Conservation (phyloP, 768 basidiomycete genomes). For the Boletus fagicola region DNA sequence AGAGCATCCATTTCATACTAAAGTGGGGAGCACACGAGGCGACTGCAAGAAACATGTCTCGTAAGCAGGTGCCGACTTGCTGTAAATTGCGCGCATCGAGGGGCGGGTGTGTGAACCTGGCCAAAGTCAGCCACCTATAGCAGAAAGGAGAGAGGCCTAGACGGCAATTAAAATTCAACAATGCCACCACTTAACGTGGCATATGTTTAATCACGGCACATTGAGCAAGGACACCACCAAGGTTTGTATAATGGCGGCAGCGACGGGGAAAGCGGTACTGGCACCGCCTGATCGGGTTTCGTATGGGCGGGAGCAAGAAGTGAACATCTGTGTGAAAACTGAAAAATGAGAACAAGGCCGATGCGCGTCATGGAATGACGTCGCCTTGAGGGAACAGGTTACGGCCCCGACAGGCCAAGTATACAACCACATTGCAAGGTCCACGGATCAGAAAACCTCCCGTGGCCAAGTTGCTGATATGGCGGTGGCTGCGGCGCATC, state of each 20-base stretch:
- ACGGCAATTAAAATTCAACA: not conserved
- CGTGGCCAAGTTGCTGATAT: not conserved
- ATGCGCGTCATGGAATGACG: not conserved
- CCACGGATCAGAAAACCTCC: not conserved
- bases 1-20: not conserved
- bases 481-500: not conserved
- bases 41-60: not conserved
- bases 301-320: not conserved
- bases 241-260: not conserved
- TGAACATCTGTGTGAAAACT: not conserved
- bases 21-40: conserved; percentile 1
- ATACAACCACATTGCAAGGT: not conserved
- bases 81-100: conserved; percentile 14
- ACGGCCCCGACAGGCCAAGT: not conserved
- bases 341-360: not conserved
- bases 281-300: not conserved
- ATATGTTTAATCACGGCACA: not conserved
- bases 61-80: conserved; percentile 16
- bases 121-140: not conserved
- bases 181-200: not conserved
- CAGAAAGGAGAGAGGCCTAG: not conserved
- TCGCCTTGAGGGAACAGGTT: not conserved
- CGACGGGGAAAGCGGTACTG: not conserved
- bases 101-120: conserved; percentile 1
- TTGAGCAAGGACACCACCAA: not conserved